phyloP scores from a whole-genome alignment of 2,329 filamentous ascomycete genomes.

The Teratosphaeria pseudoeucalypti region DNA sequence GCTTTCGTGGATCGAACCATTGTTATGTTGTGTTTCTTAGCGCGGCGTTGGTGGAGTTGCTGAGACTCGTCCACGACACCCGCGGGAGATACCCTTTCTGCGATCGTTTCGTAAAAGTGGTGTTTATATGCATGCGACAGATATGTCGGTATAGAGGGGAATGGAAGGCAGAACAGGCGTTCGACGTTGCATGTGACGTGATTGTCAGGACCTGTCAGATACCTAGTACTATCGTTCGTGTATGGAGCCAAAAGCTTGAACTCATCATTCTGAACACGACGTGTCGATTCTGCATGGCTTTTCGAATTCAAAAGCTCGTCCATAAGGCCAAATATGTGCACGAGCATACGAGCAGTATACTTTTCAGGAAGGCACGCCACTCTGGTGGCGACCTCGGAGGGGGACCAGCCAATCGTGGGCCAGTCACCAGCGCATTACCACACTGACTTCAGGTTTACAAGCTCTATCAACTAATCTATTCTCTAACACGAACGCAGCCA shows the following conservation, averaged over 20 bases:
- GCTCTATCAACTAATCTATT: not conserved
- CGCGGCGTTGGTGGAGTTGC: slow-evolving; percentile 12
- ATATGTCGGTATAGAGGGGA: not conserved
- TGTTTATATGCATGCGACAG: not conserved
- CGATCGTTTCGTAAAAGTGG: not conserved
- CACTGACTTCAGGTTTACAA: not conserved
- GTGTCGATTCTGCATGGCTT: not conserved
- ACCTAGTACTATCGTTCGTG: not conserved
- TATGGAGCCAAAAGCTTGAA: not conserved
- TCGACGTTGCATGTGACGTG: not conserved
- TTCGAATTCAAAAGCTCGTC: not conserved
- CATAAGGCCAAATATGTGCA: not conserved
- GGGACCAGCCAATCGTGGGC: not conserved
- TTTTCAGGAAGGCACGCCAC: not conserved
- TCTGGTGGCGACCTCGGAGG: not conserved
- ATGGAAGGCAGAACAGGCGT: not conserved
- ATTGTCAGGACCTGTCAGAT: not conserved
- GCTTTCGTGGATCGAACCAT: not conserved
- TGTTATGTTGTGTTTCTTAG: slow-evolving; percentile 5
- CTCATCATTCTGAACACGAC: not conserved
- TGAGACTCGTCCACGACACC: not conserved
- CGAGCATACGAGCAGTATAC: not conserved
- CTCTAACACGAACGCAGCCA: not conserved
- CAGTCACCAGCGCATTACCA: not conserved
- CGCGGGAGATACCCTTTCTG: slow-evolving; percentile 1